These are phyloP conservation scores for Neckera pumila DNA, from an alignment of 225 moss, liverwort and hornwort genomes.

Conservation along the genomic window DNA sequence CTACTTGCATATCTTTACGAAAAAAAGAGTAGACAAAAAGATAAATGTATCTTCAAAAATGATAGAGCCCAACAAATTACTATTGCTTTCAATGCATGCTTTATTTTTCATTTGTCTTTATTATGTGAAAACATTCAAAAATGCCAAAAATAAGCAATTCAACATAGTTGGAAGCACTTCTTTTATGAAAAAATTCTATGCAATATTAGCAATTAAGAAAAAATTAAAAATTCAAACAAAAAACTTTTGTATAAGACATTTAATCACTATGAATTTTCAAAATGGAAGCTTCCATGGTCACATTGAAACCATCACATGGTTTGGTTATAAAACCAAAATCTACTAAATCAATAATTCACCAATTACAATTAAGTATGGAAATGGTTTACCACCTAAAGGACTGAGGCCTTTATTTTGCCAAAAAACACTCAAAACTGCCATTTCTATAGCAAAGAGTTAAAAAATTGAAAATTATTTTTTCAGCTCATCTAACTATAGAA, in stretches of 20 bases:
- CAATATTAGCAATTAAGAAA: not conserved
- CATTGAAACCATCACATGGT: not conserved
- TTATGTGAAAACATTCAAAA: not conserved
- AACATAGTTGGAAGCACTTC: not conserved
- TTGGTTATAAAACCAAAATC: not conserved
- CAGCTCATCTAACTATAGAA: too few relatives aligned
- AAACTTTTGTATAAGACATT: not conserved
- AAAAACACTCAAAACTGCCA: too few relatives aligned
- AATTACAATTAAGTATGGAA: accelerated
- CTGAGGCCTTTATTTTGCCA: too few relatives aligned
- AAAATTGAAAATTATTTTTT: too few relatives aligned
- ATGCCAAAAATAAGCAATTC: not conserved
- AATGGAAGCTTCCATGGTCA: not conserved
- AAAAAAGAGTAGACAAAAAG: not conserved
- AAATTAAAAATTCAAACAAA: too few relatives aligned
- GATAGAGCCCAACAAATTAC: not conserved
- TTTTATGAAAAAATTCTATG: not conserved
- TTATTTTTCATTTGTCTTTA: too few relatives aligned
- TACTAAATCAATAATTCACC: not conserved
- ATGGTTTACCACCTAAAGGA: too few relatives aligned
- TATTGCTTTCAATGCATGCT: not conserved
- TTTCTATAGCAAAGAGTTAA: too few relatives aligned
- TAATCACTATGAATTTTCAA: not conserved
- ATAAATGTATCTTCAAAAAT: not conserved
- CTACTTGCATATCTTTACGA: not conserved